Conservation (phyloP, 345 rosid genomes). For the Gossypium rotundifolium region DNA sequence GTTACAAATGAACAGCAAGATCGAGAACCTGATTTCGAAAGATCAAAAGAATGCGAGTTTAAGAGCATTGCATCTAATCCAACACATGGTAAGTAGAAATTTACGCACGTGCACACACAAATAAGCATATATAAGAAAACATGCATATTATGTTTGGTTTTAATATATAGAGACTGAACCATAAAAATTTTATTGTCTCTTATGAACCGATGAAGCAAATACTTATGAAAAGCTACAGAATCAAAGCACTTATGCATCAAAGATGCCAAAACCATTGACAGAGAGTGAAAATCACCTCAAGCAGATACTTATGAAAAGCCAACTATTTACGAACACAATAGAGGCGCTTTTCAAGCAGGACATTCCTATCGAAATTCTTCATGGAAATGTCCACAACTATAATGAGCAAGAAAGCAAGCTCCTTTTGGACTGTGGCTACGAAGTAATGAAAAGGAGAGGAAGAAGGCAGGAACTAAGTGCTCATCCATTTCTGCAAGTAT, state of each 20-base stretch:
- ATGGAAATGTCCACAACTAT: conserved; percentile 15
- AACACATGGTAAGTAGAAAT: conserved; percentile 21
- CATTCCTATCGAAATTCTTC: conserved; percentile 39
- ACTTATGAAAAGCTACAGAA: conserved; percentile 6
- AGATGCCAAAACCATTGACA: conserved; percentile 39
- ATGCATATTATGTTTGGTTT: too few relatives aligned
- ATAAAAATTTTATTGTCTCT: conserved; percentile 9
- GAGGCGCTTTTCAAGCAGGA: conserved; percentile 69
- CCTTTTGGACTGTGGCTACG: conserved; percentile 64
- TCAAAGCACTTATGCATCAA: conserved; percentile 13
- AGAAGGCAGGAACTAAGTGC: conserved; percentile 57
- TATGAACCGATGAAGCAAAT: conserved; percentile 31
- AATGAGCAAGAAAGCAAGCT: conserved; percentile 46
- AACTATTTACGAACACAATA: conserved; percentile 60
- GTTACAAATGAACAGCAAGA: conserved; percentile 27
- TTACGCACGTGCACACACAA: neutral
- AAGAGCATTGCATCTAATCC: conserved; percentile 15
- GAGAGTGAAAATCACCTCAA: conserved; percentile 55
- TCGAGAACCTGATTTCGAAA: conserved; percentile 13
- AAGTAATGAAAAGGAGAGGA: conserved; percentile 75
- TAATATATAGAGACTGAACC: neutral
- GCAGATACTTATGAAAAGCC: conserved; percentile 54
- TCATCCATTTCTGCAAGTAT: conserved; percentile 52
- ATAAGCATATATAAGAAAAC: too few relatives aligned
- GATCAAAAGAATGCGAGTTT: conserved; percentile 8